Evolutionary conservation across 768 basidiomycete genomes (phyloP), one percentile per base, ranked within the genome.

Genomic region (Suillus weaverae): DNA sequence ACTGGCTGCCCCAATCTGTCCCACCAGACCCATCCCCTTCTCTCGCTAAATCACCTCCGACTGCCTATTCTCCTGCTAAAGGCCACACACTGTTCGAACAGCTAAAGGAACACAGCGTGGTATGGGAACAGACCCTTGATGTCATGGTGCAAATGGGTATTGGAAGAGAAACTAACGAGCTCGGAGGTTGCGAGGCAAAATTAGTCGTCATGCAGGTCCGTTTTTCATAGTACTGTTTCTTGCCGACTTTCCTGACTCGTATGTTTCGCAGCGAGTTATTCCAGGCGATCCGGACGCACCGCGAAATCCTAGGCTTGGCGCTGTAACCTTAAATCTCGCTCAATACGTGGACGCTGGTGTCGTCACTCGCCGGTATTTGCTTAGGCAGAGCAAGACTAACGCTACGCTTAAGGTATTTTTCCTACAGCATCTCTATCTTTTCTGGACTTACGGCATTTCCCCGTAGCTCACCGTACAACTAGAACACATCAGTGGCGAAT

Each of bases 351-450:
- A 83, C 55, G 84, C 77, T 1, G 84, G 85, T 9, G 72, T 74
- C 35, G 82, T 91, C 32, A 85, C 86, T 11, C 81, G 92, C 20
- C 80, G 85, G 7, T 90, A 91, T 74, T 80, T 92, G 8, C 76
- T 92, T 6, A 80, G 85, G 56, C 84, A 90, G 69, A 91, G 89
- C 69, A 91, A 90, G 76, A 91, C 87, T 44, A 94, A 94, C 68
- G 90, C 92, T 1, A 89, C 87, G 7, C 79, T 94, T 56, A 89
- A 89, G 81, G 89, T 90, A 51, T 55, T 44, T 60, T 20, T 10
- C 3, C 4, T n/a, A 7, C 51, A 32, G 39, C 22, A 8, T 56
- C 61, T 11, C 59, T 13, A 10, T 26, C 7, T 14, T 44, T 14
- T 26, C 3, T 14, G n/a, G 20, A 48, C 22, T 26, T 14, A 48